phyloP scores from a whole-genome alignment of 345 rosid species.

The Citrus glauca region DNA sequence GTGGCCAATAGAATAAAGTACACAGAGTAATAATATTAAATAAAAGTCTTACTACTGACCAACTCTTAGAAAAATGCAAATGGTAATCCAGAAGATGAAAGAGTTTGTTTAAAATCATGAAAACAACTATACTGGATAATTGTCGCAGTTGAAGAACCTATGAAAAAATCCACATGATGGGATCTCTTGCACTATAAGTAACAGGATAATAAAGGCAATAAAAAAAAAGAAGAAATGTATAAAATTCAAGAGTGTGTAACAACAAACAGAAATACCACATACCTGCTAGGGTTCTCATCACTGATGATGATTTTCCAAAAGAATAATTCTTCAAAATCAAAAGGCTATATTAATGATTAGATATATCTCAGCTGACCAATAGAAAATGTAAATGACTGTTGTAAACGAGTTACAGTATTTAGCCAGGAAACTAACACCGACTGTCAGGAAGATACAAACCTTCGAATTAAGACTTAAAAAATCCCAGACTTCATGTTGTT shows the following conservation, averaged over 20 bases:
- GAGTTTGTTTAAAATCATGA: not conserved
- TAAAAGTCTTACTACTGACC: not conserved
- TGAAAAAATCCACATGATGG: not conserved
- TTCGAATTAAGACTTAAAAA: conserved; percentile 85
- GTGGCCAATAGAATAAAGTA: not conserved
- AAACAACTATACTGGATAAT: not conserved
- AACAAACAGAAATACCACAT: conserved; percentile 16
- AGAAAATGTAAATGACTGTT: not conserved
- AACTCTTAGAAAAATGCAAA: not conserved
- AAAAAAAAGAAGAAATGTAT: not conserved
- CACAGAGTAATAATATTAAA: too few species aligned
- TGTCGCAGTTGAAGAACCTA: not conserved
- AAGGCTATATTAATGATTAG: conserved; percentile 11
- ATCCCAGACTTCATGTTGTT: conserved; percentile 99
- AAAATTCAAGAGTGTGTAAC: not conserved
- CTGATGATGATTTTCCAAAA: conserved; percentile 91
- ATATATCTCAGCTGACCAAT: not conserved
- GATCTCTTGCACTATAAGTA: not conserved
- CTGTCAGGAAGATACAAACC: conserved; percentile 40
- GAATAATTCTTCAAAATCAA: conserved; percentile 75
- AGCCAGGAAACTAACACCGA: not conserved
- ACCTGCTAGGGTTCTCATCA: conserved; percentile 95
- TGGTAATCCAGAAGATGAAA: not conserved
- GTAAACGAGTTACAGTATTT: not conserved
- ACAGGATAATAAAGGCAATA: not conserved